Percentiles rank a stretch among this genome's conserved stretches.
Conservation (phyloP, 169 alveolate species). For the Plasmodium malariae region DNA sequence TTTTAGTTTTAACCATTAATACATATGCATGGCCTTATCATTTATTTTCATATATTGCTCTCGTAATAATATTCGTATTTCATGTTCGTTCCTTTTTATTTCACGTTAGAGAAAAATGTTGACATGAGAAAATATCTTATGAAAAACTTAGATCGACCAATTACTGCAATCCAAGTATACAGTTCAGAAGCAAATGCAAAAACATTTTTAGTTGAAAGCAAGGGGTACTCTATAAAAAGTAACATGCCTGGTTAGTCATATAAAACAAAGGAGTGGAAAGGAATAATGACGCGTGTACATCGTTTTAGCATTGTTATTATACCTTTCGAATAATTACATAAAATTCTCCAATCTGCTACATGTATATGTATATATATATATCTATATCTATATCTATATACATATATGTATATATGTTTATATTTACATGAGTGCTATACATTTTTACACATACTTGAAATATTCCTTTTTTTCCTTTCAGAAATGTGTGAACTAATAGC, state of each 20-base stretch:
- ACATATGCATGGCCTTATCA: too few relatives aligned
- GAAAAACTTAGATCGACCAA: background rate
- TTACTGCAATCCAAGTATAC: slow-evolving; percentile 5
- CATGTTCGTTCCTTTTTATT: too few relatives aligned
- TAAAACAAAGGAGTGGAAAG: background rate
- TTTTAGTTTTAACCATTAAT: too few relatives aligned
- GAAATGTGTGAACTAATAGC: slow-evolving; percentile 24
- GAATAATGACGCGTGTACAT: too few relatives aligned
- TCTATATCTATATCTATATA: background rate
- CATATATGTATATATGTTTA: background rate
- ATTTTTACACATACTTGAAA: background rate
- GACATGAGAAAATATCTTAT: slow-evolving; percentile 11
- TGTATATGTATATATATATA: background rate
- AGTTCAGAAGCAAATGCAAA: background rate
- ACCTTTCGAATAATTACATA: too few relatives aligned
- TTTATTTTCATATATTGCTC: too few relatives aligned
- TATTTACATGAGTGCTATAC: background rate
- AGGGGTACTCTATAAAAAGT: background rate
- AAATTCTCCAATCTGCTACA: too few relatives aligned
- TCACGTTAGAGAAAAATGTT: background rate
- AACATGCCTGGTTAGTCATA: slow-evolving; percentile 6
- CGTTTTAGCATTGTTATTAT: too few relatives aligned
- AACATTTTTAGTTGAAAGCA: slow-evolving; percentile 6
- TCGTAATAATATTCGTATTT: too few relatives aligned
- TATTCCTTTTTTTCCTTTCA: background rate